A percentile compares a stretch with the other conserved stretches of the same genome.
phyloP scores from a whole-genome alignment of 2,329 filamentous ascomycete species.

The Aspergillus awamori region DNA sequence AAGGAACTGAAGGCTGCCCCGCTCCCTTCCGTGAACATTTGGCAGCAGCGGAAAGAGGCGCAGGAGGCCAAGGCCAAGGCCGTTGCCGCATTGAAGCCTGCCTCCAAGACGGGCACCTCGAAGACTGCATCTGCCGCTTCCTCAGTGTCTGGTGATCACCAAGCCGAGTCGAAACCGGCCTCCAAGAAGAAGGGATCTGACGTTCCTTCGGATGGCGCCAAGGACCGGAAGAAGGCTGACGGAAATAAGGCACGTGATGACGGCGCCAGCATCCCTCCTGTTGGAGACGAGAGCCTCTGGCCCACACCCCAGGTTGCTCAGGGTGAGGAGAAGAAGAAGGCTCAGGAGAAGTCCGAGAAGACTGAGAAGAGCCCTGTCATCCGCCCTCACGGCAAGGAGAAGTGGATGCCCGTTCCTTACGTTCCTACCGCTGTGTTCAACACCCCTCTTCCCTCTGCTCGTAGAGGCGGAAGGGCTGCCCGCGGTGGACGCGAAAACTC shows the following conservation, averaged over 20 bases:
- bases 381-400: conserved; percentile 69
- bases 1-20: conserved; percentile 76
- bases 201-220: conserved; percentile 31
- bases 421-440: conserved; percentile 84
- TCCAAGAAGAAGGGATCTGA: conserved; percentile 46
- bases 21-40: conserved; percentile 81
- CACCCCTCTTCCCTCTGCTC: conserved; percentile 66
- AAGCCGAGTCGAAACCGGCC: conserved; percentile 45
- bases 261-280: conserved; percentile 60
- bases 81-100: conserved; percentile 30
- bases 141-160: conserved; percentile 38
- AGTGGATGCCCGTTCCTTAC: conserved; percentile 83
- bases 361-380: conserved; percentile 60
- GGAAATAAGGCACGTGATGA: conserved; percentile 48
- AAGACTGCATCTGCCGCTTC: conserved; percentile 30
- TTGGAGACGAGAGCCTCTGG: conserved; percentile 80
- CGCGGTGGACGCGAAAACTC: conserved; percentile 58
- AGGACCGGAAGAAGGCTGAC: conserved; percentile 41
- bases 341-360: conserved; percentile 61
- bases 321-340: conserved; percentile 75
- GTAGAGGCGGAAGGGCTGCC: conserved; percentile 58
- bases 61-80: conserved; percentile 55
- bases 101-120: conserved; percentile 26
- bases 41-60: conserved; percentile 77
- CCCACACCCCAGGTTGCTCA: conserved; percentile 83